Conservation (phyloP, 768 basidiomycete species). For the Mycena vitilis region DNA sequence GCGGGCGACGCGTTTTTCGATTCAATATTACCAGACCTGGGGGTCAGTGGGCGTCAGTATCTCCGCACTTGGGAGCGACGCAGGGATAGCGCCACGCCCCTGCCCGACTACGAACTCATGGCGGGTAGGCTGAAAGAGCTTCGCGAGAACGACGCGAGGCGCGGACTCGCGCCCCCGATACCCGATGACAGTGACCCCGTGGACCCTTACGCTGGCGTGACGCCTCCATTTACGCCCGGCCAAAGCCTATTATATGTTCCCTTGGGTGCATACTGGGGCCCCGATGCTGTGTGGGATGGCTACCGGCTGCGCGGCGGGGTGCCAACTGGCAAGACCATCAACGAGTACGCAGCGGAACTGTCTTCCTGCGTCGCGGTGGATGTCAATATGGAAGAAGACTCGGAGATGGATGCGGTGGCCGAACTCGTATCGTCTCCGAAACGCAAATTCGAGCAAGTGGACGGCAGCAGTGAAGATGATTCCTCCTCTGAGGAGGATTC, state of each 20-base stretch:
- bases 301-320: conserved; percentile 9
- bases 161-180: too few species aligned
- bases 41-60: conserved; percentile 2
- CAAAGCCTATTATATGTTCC: background rate
- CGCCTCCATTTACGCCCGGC: conserved; percentile 11
- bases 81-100: conserved; percentile 4
- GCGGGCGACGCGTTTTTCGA: background rate
- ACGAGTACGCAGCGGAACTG: conserved; percentile 21
- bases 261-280: conserved; percentile 25
- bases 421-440: background rate
- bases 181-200: background rate
- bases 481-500: background rate
- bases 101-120: background rate
- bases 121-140: background rate
- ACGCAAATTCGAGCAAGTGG: conserved; percentile 4
- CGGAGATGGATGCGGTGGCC: background rate
- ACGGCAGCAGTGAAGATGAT: background rate
- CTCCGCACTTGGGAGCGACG: conserved; percentile 21
- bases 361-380: background rate
- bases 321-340: conserved; percentile 18
- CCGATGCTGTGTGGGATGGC: conserved; percentile 20
- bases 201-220: conserved; percentile 1
- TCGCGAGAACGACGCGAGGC: background rate
- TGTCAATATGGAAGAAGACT: too few species aligned
- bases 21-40: background rate